These are phyloP conservation scores for Geranium rotundifolium DNA, from an alignment of 345 rosid species.

Conservation along the genomic window DNA sequence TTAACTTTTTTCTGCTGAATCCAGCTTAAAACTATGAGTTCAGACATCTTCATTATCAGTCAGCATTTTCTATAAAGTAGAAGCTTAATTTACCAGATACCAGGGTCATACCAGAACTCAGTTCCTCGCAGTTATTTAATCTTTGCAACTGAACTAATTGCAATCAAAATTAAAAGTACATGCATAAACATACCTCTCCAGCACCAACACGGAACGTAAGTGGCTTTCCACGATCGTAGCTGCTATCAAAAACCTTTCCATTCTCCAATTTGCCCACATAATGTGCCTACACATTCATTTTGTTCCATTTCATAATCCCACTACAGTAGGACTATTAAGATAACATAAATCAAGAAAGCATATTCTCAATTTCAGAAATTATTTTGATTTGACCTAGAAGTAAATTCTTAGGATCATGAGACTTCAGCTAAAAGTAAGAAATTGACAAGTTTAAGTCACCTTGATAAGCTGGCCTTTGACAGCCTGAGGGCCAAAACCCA, in stretches of 20 bases:
- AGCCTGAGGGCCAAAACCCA: conserved; percentile 72
- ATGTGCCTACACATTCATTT: conserved; percentile 41
- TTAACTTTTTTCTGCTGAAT: too few relatives aligned
- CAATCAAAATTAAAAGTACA: too few relatives aligned
- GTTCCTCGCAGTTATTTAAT: too few relatives aligned
- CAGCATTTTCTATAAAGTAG: too few relatives aligned
- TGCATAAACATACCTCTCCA: conserved; percentile 48
- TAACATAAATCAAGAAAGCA: not conserved
- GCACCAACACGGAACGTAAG: conserved; percentile 67
- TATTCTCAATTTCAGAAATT: not conserved
- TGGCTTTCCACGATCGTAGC: conserved; percentile 83
- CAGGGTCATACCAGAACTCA: too few relatives aligned
- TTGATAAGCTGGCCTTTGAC: conserved; percentile 74
- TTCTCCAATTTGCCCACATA: conserved; percentile 78
- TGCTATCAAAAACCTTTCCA: conserved; percentile 87
- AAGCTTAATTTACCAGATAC: too few relatives aligned
- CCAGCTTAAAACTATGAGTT: too few relatives aligned
- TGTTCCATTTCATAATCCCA: not conserved
- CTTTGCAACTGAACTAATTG: too few relatives aligned
- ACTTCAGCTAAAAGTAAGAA: not conserved
- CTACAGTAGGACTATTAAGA: not conserved
- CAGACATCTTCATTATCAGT: too few relatives aligned
- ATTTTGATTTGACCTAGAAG: not conserved
- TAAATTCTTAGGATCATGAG: not conserved
- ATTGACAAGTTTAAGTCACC: conserved; percentile 21